Evolutionary conservation across 352 stramenopile species (phyloP), one percentile per base, ranked within the genome.

Genomic region (Poterioochromonas sp.): DNA sequence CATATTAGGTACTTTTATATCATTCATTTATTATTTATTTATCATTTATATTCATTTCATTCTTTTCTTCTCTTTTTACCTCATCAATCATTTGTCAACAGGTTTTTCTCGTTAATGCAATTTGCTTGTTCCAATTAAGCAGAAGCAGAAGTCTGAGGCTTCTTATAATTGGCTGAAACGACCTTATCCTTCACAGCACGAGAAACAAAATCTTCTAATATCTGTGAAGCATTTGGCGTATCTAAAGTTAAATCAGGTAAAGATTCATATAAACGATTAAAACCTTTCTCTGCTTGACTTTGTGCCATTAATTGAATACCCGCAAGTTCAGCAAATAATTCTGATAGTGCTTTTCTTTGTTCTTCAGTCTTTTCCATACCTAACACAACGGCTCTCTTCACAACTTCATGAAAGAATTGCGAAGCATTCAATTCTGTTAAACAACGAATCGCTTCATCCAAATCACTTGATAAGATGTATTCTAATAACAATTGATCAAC

Each of bases 321-420:
- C 11, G 43, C 22, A 5, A 83, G 40, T 39, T 70, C 39, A 1
- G 47, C 53, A 8, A 83, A 49, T 22, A 84, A 76, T 26, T 34
- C 64, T 44, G 76, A 78, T 26, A 82, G 70, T 77, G 63, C 76
- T 26, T 80, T 62, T 22, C 81, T 76, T 60, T 81, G 77, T 22
- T 80, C 81, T 41, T 82, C 85, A 73, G 88, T 83, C 78, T 85
- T 76, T 73, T 91, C 87, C 83, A 93, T 88, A 12, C 85, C 85
- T 54, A 87, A 82, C 49, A 83, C 86, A 0, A 93, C 85, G 60
- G 86, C 87, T 39, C 89, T 84, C 83, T 94, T 93, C n/a, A 95
- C 86, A 39, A 99, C 90, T 82, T 99, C 94, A 83, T 98, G 95
- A 83, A 97, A 93, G 83, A 98, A 99, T 70, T 97, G 90, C 62